phyloP scores from a whole-genome alignment of 768 basidiomycete genomes.

The Suillus subaureus region DNA sequence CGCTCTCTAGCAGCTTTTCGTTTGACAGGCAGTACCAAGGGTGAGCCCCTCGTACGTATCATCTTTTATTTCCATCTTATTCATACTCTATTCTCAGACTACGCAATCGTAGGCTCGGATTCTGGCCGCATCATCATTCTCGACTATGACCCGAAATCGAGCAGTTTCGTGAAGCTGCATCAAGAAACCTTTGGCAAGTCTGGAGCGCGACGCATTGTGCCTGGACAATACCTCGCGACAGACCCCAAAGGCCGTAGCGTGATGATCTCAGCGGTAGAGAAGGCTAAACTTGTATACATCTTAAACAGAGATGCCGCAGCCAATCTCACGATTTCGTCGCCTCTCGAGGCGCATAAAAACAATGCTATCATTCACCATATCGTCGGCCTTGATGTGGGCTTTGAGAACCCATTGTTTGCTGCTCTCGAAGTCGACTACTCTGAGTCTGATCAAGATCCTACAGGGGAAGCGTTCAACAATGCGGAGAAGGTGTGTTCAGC shows the following conservation, averaged over 20 bases:
- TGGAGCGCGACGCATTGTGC: constrained; percentile 92
- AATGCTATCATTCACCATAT: constrained; percentile 96
- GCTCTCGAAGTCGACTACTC: constrained; percentile 96
- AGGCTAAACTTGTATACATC: constrained; percentile 97
- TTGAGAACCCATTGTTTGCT: constrained; percentile 97
- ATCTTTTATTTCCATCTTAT: constrained; percentile 36
- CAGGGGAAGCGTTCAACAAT: constrained; percentile 90
- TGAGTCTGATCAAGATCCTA: constrained; percentile 93
- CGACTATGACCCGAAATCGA: constrained; percentile 92
- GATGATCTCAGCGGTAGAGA: constrained; percentile 94
- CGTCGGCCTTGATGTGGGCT: constrained; percentile 95
- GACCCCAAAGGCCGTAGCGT: constrained; percentile 96
- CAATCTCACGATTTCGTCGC: constrained; percentile 96
- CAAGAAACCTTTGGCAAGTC: constrained; percentile 98
- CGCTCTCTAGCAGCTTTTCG: constrained; percentile 89
- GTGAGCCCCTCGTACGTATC: constrained; percentile 75
- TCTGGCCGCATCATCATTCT: constrained; percentile 96
- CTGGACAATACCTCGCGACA: constrained; percentile 93
- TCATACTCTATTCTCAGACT: constrained; percentile 72
- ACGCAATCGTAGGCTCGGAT: constrained; percentile 96
- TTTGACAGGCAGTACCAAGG: constrained; percentile 96
- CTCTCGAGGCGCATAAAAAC: constrained; percentile 96
- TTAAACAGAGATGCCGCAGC: constrained; percentile 96
- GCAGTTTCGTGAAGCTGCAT: constrained; percentile 89
- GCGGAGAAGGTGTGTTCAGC: constrained; percentile 76